Percentiles rank a stretch among this genome's conserved stretches.
phyloP scores from a whole-genome alignment of 2,329 filamentous ascomycete species.

The Trichoderma citrinoviride region DNA sequence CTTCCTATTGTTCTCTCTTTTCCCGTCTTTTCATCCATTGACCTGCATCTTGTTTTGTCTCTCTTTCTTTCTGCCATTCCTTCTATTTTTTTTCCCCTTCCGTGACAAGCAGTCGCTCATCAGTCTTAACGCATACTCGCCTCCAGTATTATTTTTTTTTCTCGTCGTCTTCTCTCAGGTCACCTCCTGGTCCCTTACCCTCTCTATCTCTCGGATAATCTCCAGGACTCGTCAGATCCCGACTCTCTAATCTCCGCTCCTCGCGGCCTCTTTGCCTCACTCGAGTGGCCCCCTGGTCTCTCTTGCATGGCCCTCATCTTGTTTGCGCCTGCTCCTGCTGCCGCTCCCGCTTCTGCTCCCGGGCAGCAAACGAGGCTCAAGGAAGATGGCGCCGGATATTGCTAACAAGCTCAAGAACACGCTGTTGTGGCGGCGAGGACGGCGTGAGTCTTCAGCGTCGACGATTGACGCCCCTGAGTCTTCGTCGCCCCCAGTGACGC shows the following conservation, averaged over 20 bases:
- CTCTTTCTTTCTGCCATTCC: background rate
- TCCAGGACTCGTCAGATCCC: slow-evolving; percentile 10
- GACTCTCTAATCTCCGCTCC: slow-evolving; percentile 13
- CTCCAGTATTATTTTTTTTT: background rate
- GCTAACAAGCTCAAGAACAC: slow-evolving; percentile 17
- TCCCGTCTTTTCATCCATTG: background rate
- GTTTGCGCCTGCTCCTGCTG: background rate
- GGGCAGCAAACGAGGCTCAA: slow-evolving; percentile 18
- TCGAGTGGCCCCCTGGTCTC: slow-evolving; percentile 5
- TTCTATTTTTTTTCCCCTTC: background rate
- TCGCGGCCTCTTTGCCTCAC: slow-evolving; percentile 1
- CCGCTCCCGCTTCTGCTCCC: slow-evolving; percentile 2
- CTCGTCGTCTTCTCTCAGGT: background rate
- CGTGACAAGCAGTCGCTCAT: background rate
- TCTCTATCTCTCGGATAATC: slow-evolving; percentile 5
- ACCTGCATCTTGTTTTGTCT: background rate
- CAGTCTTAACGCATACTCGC: background rate
- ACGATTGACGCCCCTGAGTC: background rate
- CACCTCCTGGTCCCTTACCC: background rate
- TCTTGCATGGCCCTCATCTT: slow-evolving; percentile 15
- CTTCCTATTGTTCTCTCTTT: background rate
- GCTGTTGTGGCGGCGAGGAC: slow-evolving; percentile 20
- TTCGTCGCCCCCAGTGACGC: slow-evolving; percentile 1
- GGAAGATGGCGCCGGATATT: slow-evolving; percentile 18
- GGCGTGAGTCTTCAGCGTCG: slow-evolving; percentile 9